Conservation (phyloP, 129 eudicot species). For the Flaveria linearis region DNA sequence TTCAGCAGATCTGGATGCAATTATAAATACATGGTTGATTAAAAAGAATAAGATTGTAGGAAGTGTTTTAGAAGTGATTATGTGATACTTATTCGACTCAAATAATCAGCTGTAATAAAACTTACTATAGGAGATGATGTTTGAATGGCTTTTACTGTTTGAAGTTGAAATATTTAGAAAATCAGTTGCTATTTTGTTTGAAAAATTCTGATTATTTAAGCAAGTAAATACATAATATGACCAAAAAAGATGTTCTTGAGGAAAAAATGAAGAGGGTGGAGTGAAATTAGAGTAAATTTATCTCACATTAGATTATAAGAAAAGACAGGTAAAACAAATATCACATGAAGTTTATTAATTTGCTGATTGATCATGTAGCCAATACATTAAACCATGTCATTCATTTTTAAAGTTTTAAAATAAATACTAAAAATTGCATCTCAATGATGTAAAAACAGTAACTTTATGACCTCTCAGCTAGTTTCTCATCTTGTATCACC, state of each 20-base stretch:
- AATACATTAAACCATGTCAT: neutral
- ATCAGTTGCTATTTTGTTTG: neutral
- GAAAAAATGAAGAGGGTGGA: neutral
- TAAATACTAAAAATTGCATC: neutral
- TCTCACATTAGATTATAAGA: neutral
- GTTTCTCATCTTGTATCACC: conserved; percentile 83
- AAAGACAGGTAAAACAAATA: neutral
- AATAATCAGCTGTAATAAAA: neutral
- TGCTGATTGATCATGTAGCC: neutral
- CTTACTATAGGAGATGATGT: neutral
- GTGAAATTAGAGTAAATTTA: neutral
- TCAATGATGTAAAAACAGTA: neutral
- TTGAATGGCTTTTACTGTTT: neutral
- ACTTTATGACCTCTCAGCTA: conserved; percentile 71
- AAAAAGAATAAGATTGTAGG: neutral
- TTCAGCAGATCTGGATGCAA: conserved; percentile 61
- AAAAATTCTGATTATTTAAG: neutral
- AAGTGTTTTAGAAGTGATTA: neutral
- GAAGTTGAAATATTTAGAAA: neutral
- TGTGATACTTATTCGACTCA: neutral
- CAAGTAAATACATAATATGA: neutral
- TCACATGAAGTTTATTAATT: neutral
- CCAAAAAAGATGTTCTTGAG: neutral
- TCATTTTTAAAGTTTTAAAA: neutral
- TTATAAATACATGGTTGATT: neutral